A percentile compares a stretch with the other conserved stretches of the same genome.
Conservation (phyloP, 2,329 filamentous ascomycete genomes). For the Pochonia chlamydosporia region DNA sequence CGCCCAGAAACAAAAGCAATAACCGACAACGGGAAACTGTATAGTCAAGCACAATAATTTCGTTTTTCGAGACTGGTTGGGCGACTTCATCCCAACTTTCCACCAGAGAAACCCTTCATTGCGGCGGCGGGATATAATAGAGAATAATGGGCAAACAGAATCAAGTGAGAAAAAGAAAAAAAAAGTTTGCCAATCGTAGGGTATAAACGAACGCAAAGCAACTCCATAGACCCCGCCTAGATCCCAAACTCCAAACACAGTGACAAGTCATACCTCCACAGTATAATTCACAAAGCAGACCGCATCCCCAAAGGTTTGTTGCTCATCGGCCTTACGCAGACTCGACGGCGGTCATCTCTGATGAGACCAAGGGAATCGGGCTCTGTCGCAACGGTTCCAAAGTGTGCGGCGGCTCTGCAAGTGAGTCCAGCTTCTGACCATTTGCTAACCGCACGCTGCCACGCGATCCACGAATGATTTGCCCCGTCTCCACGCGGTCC, state of each 20-base stretch:
- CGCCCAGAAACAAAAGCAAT: not conserved
- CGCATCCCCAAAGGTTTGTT: not conserved
- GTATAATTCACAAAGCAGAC: not conserved
- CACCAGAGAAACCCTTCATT: not conserved
- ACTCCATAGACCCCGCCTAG: slow-evolving; percentile 6
- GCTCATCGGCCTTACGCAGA: slow-evolving; percentile 14
- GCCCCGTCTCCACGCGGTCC: slow-evolving; percentile 72
- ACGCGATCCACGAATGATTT: slow-evolving; percentile 59
- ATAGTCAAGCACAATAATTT: too few relatives aligned
- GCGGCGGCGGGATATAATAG: too few relatives aligned
- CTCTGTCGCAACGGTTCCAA: slow-evolving; percentile 35
- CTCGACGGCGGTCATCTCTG: slow-evolving; percentile 19
- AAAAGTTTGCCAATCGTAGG: slow-evolving; percentile 7
- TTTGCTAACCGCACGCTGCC: slow-evolving; percentile 59
- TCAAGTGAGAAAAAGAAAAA: slow-evolving; percentile 1
- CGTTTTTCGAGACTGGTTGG: too few relatives aligned
- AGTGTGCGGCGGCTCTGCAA: slow-evolving; percentile 26
- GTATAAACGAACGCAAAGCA: slow-evolving; percentile 9
- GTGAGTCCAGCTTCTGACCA: slow-evolving; percentile 34
- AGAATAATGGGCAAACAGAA: not conserved
- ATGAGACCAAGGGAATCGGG: slow-evolving; percentile 21
- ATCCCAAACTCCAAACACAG: slow-evolving; percentile 12
- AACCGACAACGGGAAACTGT: not conserved
- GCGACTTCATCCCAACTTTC: too few relatives aligned
- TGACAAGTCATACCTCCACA: not conserved